Evolutionary conservation across 306 rosid genomes (phyloP), one percentile per base, ranked within the genome.

Genomic region (Castanea mollissima): DNA sequence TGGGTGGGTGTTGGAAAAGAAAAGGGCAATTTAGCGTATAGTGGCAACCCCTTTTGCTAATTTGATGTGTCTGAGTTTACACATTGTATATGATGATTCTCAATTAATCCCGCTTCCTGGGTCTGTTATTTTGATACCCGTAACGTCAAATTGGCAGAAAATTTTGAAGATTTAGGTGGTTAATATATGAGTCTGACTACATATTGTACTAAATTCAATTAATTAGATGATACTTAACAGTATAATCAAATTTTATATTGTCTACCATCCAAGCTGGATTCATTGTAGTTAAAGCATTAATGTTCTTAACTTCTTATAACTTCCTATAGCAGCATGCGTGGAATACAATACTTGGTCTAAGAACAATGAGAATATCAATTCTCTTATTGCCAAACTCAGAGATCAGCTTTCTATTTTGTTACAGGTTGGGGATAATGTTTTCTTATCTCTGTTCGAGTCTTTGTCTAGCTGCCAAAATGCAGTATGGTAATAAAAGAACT

Each of bases 21-120:
- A 13, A 60, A 23, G 4, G 0, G 44, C 31, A 64, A 27, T 64
- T 59, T 6, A 21, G 21, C 41, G 19, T 31, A 9, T 38, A 51
- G 41, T 29, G 27, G 59, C 52, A 59, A 55, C 60, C 65, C 46
- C 56, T 27, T 41, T 41, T 75, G 32, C 55, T 55, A 14, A 20
- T 79, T 27, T 52, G 59, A 79, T 73, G 65, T 75, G 31, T 55
- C 29, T 44, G 67, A 67, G 74, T 71, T 82, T 75, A 68, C 72
- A 7, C 58, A 64, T 62, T 83, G 81, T 77, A 79, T 29, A 74
- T 51, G 64, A 69, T 79, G 79, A 80, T 67, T 58, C 62, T 60
- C 38, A 49, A 60, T 55, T 76, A 71, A 31, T 72, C 12, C 51
- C 34, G 16, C 78, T 75, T 51, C 58, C 60, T 80, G 70, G 27